Evolutionary conservation across 257 asterid species (phyloP), one percentile per base, ranked within the genome.

Genomic region (Plantago major): DNA sequence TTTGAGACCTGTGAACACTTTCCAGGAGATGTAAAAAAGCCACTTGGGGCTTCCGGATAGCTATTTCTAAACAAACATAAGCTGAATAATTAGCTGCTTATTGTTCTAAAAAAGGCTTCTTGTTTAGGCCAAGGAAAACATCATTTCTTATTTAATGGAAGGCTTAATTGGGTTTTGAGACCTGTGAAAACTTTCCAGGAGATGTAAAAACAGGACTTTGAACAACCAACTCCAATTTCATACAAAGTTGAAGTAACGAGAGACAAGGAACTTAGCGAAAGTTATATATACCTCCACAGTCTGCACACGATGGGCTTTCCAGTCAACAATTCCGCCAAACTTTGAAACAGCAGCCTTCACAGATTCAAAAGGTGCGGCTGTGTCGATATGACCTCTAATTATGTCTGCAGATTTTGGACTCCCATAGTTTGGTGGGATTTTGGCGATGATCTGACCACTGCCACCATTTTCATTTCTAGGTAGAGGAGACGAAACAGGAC

Each of bases 261-360:
- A 58, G 28, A 38, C 17, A 40, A 14, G 17, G 17, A 62, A 65
- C 49, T 37, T 12, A 51, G 28, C 52, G 49, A 55, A 56, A 37
- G 17, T 52, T 52, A 52, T 22, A 51, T 7, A 65, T 81, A 93
- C 99, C 96, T 94, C 97, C 62, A 84, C 82, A 9, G 97, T 81
- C 72, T 87, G 96, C 51, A 76, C 78, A 16, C 88, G 84, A 72
- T 94, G 96, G 58, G 99, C 99, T 76, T 94, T 94, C 99, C 99
- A 94, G 76, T 94, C 99, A 33, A 94, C 95, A 49, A 94, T 94
- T 40, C 97, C 99, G 12, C 99, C 99, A 48, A 94, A 94, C 82
- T 82, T 94, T 0, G 96, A 94, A 66, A 94, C 99, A 53, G 99
- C 99, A 47, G 91, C 92, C 78, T 90, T 94, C 48, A 94, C 99